phyloP scores from a whole-genome alignment of 805 yeast genomes.

The Wickerhamia fluorescens region DNA sequence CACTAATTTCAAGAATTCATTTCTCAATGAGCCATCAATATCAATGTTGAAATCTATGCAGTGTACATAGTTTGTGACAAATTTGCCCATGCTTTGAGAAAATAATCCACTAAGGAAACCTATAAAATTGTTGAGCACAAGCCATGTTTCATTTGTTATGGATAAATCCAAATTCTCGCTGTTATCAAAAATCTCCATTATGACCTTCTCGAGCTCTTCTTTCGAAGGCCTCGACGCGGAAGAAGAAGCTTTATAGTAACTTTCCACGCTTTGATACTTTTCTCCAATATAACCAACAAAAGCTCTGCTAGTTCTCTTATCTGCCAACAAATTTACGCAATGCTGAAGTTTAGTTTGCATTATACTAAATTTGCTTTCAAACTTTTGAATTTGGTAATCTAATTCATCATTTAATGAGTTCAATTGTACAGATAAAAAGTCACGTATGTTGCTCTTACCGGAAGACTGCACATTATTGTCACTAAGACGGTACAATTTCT shows the following conservation, averaged over 20 bases:
- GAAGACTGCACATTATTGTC: slow-evolving; percentile 8
- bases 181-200: slow-evolving; percentile 27
- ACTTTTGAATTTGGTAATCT: slow-evolving; percentile 29
- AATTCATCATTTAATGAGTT: slow-evolving; percentile 24
- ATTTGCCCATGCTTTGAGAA: slow-evolving; percentile 22
- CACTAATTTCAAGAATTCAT: slow-evolving; percentile 18
- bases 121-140: slow-evolving; percentile 31
- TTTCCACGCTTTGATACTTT: slow-evolving; percentile 31
- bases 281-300: slow-evolving; percentile 31
- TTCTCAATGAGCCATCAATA: slow-evolving; percentile 20
- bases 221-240: slow-evolving; percentile 15
- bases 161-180: slow-evolving; percentile 36
- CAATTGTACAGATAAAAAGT: slow-evolving; percentile 29
- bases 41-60: slow-evolving; percentile 25
- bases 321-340: slow-evolving; percentile 26
- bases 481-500: slow-evolving; percentile 30
- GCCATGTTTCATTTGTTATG: slow-evolving; percentile 37
- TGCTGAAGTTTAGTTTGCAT: slow-evolving; percentile 33
- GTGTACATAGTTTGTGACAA: slow-evolving; percentile 31
- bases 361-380: slow-evolving; percentile 25
- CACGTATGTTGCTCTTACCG: slow-evolving; percentile 23
- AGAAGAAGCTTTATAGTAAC: slow-evolving; percentile 24
- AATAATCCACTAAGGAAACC: slow-evolving; percentile 26
- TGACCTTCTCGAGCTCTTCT: slow-evolving; percentile 20
- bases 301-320: slow-evolving; percentile 27